Base-by-base conservation (phyloP, 78 protist species). In the Dictyostelium citrinum region DNA sequence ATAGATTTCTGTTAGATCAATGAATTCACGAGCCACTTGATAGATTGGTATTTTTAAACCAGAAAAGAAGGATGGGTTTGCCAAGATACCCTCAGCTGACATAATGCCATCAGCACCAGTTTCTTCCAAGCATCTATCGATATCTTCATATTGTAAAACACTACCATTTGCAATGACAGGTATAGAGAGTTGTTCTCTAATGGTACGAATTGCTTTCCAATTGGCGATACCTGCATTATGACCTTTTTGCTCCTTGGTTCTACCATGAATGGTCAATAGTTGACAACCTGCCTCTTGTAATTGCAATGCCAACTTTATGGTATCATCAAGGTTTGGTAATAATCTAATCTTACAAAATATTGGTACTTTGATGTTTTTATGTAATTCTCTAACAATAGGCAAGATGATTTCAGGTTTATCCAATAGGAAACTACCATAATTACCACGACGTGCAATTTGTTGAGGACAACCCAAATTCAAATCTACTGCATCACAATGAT, bases 111-210 rank as follows among this genome's bases (percentile, higher is more conserved):
- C 95, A 6, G 96, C 91, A n/a, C 61, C 72, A 14, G 96, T 95
- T 17, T 24, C 67, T 2, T 67, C 75, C 4, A 91, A 35, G 71
- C 95, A 95, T 37, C 22, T 20, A 16, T 91, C 91, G 31, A 91
- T 76, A 64, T 96, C 97, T 4, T 33, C 70, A 16, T 27, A 90
- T 27, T 45, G 68, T 5, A 16, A 10, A 41, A 96, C 92, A 51
- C 93, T 80, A 0, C 97, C 97, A 84, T 96, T 96, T n/a, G 96
- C 92, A 58, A 95, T 80, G 12, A 96, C 97, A 11, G 97, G 97
- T 39, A 96, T 95, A 1, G 35, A 31, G 8, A 95, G 27, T 41
- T 67, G 74, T 16, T 83, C 71, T 11, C 93, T 82, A 16, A 83
- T 67, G 1, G 37, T 43, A 35, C 29, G 33, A 35, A 79, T 81